Evolutionary conservation across 176 grass and related monocot species (phyloP).

Genomic region (Chrysopogon serrulatus): DNA sequence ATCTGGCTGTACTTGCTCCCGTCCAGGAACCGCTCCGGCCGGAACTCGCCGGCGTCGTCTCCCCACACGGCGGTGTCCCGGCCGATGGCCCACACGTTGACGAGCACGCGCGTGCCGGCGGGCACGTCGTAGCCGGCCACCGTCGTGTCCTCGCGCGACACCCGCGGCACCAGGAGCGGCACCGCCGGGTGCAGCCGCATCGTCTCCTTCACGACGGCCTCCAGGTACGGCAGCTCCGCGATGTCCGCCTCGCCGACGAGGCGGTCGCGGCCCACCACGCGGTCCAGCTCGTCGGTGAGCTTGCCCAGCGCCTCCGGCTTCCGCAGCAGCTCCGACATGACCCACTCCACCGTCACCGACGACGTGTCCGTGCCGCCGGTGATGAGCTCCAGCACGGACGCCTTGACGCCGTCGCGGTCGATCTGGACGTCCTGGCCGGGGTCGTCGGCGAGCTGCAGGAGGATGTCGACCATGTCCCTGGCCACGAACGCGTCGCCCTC

Average conservation of each 20-base stretch:
- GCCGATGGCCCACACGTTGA: constrained; percentile 44
- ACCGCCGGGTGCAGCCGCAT: constrained; percentile 39
- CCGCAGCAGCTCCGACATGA: constrained; percentile 23
- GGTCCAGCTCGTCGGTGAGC: constrained; percentile 25
- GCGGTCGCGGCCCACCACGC: constrained; percentile 24
- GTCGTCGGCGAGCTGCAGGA: neutral
- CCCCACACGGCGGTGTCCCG: constrained; percentile 27
- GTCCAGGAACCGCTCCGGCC: constrained; percentile 35
- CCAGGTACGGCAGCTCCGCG: constrained; percentile 27
- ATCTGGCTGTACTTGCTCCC: constrained; percentile 11
- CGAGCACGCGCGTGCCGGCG: constrained; percentile 9
- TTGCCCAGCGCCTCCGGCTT: neutral
- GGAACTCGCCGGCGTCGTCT: constrained; percentile 42
- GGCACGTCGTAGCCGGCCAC: constrained; percentile 35
- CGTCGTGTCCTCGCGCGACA: constrained; percentile 7
- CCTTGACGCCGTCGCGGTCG: constrained; percentile 6
- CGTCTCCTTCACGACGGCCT: constrained; percentile 36
- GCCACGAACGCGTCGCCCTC: neutral
- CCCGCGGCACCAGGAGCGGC: constrained; percentile 8
- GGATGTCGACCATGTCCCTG: neutral
- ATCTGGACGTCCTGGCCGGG: neutral
- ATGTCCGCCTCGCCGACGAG: constrained; percentile 36
- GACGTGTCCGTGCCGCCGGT: constrained; percentile 31
- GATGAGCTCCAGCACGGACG: neutral
- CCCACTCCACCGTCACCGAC: constrained; percentile 36